Evolutionary conservation across 2,329 filamentous ascomycete species (phyloP), one percentile per base, ranked within the genome.

Genomic region (Aspergillus sclerotialis): DNA sequence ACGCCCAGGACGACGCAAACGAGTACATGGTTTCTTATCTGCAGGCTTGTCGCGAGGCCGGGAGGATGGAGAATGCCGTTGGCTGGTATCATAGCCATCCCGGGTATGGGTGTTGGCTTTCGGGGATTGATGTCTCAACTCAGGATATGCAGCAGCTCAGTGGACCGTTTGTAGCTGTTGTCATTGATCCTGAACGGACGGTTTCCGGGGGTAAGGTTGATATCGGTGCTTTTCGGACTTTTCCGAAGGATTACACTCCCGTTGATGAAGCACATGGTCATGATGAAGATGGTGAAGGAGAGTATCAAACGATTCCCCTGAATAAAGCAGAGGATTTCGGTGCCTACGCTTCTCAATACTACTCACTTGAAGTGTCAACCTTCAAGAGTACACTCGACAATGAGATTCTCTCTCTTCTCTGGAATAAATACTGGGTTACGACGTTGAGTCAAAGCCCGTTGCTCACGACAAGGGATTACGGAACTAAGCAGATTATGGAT

Each of bases 41-140:
- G 17, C 72, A 82, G 48, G 69, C 80, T 3, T 84, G 82, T 48
- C 76, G 90, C 39, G 80, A 89, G 45, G 54, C 84, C 69, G 75
- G 87, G 59, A 69, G 89, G 36, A 70, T 82, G 58, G 92, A 98
- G 64, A 96, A 98, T 59, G 84, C 86, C 0, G 84, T 98, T 11
- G 92, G 92, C 12, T 98, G 92, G 92, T 98, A 98, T 63, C 92
- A 98, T 65, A 90, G 82, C 48, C 92, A 98, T 59, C 92, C 92
- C 0, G 92, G 92, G 16, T 98, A 98, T 60, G 92, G 92, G 28
- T 98, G 92, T 71, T 98, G 92, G 92, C 75, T 98, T 16, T 89
- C 82, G 24, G 92, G 92, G 38, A 96, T 98, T 62, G 92, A 98
- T 58, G 92, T 98, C 33, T 74, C 74, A 35, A 98, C 92, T 3